A percentile compares a stretch with the other conserved stretches of the same genome.
Conservation (phyloP, 2,329 filamentous ascomycete species). For the Xylariales sp. region DNA sequence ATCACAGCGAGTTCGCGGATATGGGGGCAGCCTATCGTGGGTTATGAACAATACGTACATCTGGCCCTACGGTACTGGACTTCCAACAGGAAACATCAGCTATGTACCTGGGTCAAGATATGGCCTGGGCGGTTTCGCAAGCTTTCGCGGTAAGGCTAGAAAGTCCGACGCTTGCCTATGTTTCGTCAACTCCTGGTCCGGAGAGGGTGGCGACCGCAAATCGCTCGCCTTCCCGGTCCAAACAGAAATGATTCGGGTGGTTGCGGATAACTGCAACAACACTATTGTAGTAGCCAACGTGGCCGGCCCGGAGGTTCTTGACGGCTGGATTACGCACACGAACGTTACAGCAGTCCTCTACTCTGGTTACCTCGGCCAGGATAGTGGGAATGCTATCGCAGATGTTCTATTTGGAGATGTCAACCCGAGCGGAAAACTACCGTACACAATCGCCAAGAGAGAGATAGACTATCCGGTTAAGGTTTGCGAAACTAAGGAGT, state of each 20-base stretch:
- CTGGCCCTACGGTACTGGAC: neutral
- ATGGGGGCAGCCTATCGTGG: constrained; percentile 34
- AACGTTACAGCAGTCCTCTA: constrained; percentile 60
- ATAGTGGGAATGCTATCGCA: constrained; percentile 55
- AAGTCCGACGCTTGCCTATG: constrained; percentile 40
- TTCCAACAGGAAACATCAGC: neutral
- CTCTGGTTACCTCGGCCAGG: constrained; percentile 56
- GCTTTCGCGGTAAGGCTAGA: constrained; percentile 8
- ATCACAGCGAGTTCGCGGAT: constrained; percentile 35
- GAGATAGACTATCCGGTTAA: constrained; percentile 44
- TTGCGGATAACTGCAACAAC: constrained; percentile 59
- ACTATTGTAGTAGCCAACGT: constrained; percentile 65
- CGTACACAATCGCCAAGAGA: constrained; percentile 52
- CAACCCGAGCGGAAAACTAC: constrained; percentile 53
- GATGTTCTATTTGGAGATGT: constrained; percentile 58
- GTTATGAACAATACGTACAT: constrained; percentile 34
- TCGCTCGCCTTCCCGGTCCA: constrained; percentile 14
- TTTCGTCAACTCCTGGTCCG: constrained; percentile 62
- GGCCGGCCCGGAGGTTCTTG: constrained; percentile 55
- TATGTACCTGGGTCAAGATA: too few species aligned
- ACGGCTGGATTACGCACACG: constrained; percentile 49
- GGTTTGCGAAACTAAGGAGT: constrained; percentile 35
- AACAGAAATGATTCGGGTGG: constrained; percentile 55
- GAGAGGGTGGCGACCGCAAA: constrained; percentile 37
- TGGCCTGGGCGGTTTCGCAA: constrained; percentile 8